Conservation (phyloP, 2,329 filamentous ascomycete genomes). For the Fusarium sp. region DNA sequence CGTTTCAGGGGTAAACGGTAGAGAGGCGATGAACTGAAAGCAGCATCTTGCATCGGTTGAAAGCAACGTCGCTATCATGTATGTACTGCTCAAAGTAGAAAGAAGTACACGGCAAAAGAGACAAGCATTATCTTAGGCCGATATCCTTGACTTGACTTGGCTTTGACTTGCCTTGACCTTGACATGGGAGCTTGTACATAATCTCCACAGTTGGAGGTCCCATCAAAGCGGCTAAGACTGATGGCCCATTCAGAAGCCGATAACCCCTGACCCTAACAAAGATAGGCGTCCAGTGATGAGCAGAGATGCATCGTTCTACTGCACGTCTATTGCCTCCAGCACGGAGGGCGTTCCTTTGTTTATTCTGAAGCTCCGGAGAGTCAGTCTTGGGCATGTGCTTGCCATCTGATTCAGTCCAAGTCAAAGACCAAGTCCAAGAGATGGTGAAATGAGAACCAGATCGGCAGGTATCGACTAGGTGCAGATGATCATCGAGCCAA, state of each 20-base stretch:
- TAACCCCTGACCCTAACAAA: conserved; percentile 31
- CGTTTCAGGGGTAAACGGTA: conserved; percentile 24
- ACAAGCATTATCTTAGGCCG: conserved; percentile 32
- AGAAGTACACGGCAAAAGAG: conserved; percentile 7
- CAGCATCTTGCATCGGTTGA: conserved; percentile 3
- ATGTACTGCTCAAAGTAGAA: conserved; percentile 8
- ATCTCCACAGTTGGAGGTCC: conserved; percentile 25
- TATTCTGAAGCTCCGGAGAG: conserved; percentile 4
- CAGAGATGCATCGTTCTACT: conserved; percentile 24
- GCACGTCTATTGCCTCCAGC: conserved; percentile 14
- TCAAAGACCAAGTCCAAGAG: neutral
- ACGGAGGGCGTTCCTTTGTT: conserved; percentile 25
- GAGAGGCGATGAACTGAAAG: conserved; percentile 3
- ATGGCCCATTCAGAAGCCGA: conserved; percentile 29
- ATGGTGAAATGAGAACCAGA: conserved; percentile 24
- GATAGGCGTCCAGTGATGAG: conserved; percentile 34
- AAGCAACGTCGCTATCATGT: neutral
- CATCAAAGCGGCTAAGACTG: conserved; percentile 34
- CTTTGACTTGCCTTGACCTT: neutral
- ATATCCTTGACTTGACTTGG: conserved; percentile 16
- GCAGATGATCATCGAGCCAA: conserved; percentile 24
- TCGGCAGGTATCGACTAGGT: conserved; percentile 27
- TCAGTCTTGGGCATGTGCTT: neutral
- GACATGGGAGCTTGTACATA: neutral
- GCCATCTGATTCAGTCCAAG: conserved; percentile 12